These are phyloP conservation scores for Heritiera fomes DNA, from an alignment of 345 rosid genomes.

Conservation along the genomic window DNA sequence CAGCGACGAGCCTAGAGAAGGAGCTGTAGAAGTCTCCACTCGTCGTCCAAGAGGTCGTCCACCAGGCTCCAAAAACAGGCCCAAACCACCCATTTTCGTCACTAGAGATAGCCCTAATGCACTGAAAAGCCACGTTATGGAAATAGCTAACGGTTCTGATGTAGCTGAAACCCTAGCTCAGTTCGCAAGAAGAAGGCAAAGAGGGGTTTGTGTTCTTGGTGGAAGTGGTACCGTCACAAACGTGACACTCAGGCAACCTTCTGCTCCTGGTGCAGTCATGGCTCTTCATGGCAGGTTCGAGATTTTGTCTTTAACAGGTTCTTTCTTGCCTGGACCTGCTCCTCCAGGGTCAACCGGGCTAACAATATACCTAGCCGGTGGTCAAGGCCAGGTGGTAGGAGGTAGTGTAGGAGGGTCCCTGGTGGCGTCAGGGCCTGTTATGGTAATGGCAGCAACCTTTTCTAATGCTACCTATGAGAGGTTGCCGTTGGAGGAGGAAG, in stretches of 20 bases:
- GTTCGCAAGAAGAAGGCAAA: conserved; percentile 56
- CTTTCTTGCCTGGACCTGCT: conserved; percentile 48
- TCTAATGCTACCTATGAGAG: conserved; percentile 52
- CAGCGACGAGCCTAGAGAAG: conserved; percentile 62
- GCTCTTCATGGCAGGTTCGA: conserved; percentile 53
- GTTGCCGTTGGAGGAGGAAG: conserved; percentile 51
- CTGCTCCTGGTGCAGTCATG: conserved; percentile 44
- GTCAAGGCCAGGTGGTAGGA: conserved; percentile 56
- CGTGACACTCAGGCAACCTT: conserved; percentile 62
- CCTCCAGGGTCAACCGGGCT: conserved; percentile 55
- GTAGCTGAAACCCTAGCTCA: conserved; percentile 58
- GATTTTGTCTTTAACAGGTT: conserved; percentile 49
- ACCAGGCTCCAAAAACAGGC: conserved; percentile 61
- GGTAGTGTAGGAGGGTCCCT: conserved; percentile 48
- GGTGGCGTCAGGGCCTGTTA: conserved; percentile 49
- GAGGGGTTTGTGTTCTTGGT: conserved; percentile 60
- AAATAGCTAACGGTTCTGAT: conserved; percentile 59
- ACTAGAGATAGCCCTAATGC: conserved; percentile 74
- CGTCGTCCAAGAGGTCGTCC: conserved; percentile 72
- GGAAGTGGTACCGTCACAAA: conserved; percentile 66
- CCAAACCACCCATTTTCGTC: conserved; percentile 68
- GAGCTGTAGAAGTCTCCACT: conserved; percentile 53
- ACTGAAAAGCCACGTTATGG: conserved; percentile 67
- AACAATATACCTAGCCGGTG: conserved; percentile 51
- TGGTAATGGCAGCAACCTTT: conserved; percentile 51